These are phyloP conservation scores for Dryadomyces quercivorus DNA, from an alignment of 2,329 filamentous ascomycete genomes.

Conservation along the genomic window DNA sequence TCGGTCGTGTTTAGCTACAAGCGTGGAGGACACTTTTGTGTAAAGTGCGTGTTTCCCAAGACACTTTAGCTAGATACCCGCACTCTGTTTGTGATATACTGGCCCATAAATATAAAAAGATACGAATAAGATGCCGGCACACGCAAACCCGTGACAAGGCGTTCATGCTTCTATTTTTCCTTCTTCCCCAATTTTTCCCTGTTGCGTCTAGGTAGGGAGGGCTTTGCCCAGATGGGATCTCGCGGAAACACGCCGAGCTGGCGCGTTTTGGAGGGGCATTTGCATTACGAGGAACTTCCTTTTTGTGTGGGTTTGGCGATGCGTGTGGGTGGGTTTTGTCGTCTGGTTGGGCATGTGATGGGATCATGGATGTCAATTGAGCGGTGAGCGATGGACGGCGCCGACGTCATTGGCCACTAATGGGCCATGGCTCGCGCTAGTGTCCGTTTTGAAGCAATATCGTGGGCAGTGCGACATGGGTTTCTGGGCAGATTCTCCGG, in stretches of 20 bases:
- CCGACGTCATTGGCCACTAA: constrained; percentile 4
- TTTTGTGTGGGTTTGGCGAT: neutral
- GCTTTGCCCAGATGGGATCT: neutral
- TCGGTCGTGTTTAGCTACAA: neutral
- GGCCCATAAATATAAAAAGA: too few species aligned
- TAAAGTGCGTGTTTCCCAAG: neutral
- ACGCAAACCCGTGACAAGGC: neutral
- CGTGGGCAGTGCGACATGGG: neutral
- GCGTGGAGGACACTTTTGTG: too few species aligned
- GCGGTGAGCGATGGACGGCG: constrained; percentile 1
- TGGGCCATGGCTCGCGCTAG: neutral
- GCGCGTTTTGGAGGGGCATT: neutral
- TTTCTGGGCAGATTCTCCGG: neutral
- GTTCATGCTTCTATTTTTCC: neutral
- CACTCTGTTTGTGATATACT: neutral
- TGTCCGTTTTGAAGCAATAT: neutral
- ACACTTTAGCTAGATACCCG: neutral
- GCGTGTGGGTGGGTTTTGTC: neutral
- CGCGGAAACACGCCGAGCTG: neutral
- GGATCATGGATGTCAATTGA: constrained; percentile 1
- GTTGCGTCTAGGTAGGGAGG: neutral
- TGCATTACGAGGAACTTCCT: neutral
- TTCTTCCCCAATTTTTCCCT: neutral
- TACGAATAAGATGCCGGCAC: too few species aligned
- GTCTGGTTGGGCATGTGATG: constrained; percentile 2